Base-by-base conservation (phyloP, 169 alveolate species). In the Theileria luwenshuni region DNA sequence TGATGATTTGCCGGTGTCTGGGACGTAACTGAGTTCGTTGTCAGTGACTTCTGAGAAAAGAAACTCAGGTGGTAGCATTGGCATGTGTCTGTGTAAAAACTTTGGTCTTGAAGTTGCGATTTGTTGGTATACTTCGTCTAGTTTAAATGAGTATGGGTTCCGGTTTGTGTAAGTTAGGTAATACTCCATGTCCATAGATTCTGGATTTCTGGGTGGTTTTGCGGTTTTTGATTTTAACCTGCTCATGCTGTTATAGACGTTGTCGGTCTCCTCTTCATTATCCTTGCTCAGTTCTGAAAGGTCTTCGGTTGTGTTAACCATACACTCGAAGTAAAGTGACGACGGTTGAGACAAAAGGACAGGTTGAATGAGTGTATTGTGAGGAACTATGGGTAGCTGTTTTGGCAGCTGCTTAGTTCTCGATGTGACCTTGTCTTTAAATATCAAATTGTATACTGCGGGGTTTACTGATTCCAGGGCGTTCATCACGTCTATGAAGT, bases 41-140 rank as follows among this genome's bases (percentile, higher is more conserved):
- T 35, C 61, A 13, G 45, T 28, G 17, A 30, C n/a, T 17, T 73
- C 76, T 35, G 21, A 25, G 21, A 73, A 33, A 30, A 54, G 32
- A 69, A 54, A 81, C 0, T 72, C 89, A 2, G 85, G 63, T 1
- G 89, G 89, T 17, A 81, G 70, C 54, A 81, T 61, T 7, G 89
- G 89, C 65, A 81, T 69, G 76, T 81, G 89, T 47, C 69, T 81
- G 74, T 81, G 89, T 27, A 73, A 54, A 45, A 74, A 81, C n/a
- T 33, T 35, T 0, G 85, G 84, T 10, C 84, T 25, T 12, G 85
- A 64, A 27, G 77, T 69, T 33, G 68, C 84, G 8, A 81, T 73
- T 35, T 81, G 63, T 65, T 81, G 89, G 64, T 81, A 79, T 7
- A 58, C 70, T 59, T 79, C 87, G 54, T 79, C 87, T 19, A 76